Evolutionary conservation across 768 basidiomycete genomes (phyloP), one percentile per base, ranked within the genome.

Genomic region (Macrocybe gigantea): DNA sequence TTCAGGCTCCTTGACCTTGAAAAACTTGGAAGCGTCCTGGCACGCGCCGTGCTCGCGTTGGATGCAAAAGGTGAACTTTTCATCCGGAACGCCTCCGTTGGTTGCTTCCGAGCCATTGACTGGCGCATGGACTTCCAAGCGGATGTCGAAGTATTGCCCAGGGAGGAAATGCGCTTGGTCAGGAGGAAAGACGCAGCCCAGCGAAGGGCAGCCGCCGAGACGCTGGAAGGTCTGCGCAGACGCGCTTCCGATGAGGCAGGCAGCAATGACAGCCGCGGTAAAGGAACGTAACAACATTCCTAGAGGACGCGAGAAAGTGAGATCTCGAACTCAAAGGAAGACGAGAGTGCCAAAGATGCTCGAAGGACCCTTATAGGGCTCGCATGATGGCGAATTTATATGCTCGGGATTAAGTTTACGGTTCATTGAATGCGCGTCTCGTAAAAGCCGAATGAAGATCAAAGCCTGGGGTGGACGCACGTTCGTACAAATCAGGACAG

Each of bases 131-230:
- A 71, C 64, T 47, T 73, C 71, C 15, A 72, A 53, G 9, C 70
- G 65, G 46, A 73, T 64, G 46, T 72, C 72, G 51, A 72, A 73
- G 32, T 68, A 58, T 50, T 72, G 71, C 12, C 71, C 70, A 34
- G 67, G 60, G 29, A 69, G 57, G 56, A 73, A 73, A 44, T 72
- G 69, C 33, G 67, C 68, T 46, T 70, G 72, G 53, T 73, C 71
- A 14, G 72, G 72, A 22, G 71, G 72, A 48, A 73, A 68, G 11
- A 72, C 57, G 41, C 71, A 72, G 34, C 71, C 71, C 9, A 73
- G 59, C 15, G 58, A 68, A 1, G 71, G 69, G 47, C 72, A 73
- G 34, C 64, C 55, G 7, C 72, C 71, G 11, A 73, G 66, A 29
- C 72, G 63, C 52, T 64, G 60, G 60, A 65, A 72, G 31, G 65